A percentile compares a stretch with the other conserved stretches of the same genome.
Conservation (phyloP, 1,284 basidiomycete genomes). For the Sporisorium reilianum region DNA sequence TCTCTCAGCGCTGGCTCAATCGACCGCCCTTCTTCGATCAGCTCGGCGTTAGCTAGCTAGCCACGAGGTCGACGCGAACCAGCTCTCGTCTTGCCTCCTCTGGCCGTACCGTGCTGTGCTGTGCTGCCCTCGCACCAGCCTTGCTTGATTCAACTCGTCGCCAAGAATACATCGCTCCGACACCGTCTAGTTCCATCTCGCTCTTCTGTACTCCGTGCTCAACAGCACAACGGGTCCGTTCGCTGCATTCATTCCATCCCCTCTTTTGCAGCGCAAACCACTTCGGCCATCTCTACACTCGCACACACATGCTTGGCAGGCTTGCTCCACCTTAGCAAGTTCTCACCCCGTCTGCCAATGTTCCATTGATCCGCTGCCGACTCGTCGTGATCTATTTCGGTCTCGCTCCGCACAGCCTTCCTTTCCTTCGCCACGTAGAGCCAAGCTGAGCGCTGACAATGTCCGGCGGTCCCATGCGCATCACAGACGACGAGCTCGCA, state of each 20-base stretch:
- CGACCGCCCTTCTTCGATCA: neutral
- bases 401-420: neutral
- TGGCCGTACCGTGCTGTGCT: too few relatives aligned
- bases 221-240: neutral
- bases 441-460: too few relatives aligned
- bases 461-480: constrained; percentile 40
- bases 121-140: constrained; percentile 1
- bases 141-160: neutral
- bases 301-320: neutral
- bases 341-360: constrained; percentile 17
- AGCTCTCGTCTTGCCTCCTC: constrained; percentile 1
- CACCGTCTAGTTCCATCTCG: too few relatives aligned
- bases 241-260: constrained; percentile 5
- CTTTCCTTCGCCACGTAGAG: too few relatives aligned
- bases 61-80: constrained; percentile 1
- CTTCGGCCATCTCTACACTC: neutral
- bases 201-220: too few relatives aligned
- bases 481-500: constrained; percentile 63
- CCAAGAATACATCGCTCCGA: too few relatives aligned
- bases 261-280: neutral
- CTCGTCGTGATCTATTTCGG: constrained; percentile 13
- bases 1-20: neutral
- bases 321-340: constrained; percentile 14
- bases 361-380: constrained; percentile 9
- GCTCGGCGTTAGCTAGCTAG: neutral